Conservation (phyloP, 2,329 filamentous ascomycete species). For the Botrytis medusae region DNA sequence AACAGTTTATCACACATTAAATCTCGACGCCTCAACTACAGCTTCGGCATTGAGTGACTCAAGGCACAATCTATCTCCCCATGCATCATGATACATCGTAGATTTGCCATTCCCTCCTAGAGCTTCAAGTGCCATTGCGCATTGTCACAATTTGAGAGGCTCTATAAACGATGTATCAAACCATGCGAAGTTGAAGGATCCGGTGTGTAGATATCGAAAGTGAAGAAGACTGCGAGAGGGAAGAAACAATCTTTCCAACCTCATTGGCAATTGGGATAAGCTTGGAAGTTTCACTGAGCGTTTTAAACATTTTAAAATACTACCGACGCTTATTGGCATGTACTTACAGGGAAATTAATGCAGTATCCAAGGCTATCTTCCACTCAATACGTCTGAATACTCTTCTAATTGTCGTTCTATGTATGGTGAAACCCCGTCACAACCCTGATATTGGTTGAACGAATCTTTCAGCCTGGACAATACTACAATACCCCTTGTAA, state of each 20-base stretch:
- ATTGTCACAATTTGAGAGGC: neutral
- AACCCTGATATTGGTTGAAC: neutral
- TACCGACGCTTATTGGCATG: neutral
- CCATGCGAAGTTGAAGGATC: neutral
- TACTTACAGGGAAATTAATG: neutral
- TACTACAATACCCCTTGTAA: neutral
- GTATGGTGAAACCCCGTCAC: neutral
- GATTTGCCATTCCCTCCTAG: neutral
- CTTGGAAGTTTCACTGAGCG: neutral
- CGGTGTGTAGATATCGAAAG: neutral
- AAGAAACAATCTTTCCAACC: neutral
- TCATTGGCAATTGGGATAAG: neutral
- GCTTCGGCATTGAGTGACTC: constrained; percentile 4
- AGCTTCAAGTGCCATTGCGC: neutral
- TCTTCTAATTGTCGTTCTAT: no score
- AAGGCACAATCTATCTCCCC: neutral
- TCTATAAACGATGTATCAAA: neutral
- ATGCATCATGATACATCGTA: neutral
- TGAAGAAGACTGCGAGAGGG: neutral
- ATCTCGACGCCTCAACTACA: neutral
- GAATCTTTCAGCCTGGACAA: neutral
- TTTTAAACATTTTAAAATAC: neutral
- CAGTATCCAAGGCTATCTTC: neutral
- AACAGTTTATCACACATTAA: neutral
- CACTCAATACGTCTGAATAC: neutral